Conservation (phyloP, 2,329 filamentous ascomycete species). For the Sphaerulina populicola region DNA sequence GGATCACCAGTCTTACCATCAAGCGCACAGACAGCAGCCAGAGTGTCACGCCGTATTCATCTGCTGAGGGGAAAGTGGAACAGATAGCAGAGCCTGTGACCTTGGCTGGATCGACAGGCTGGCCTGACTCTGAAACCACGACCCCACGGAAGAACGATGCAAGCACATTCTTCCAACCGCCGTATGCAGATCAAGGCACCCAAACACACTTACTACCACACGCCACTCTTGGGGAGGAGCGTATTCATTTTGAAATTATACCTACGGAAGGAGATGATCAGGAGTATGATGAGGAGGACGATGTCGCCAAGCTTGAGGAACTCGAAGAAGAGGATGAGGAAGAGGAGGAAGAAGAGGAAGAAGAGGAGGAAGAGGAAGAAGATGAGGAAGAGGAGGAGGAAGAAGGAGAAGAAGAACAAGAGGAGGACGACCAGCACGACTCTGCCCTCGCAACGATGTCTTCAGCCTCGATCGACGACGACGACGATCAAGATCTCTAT, state of each 20-base stretch:
- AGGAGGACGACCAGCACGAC: conserved; percentile 15
- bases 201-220: conserved; percentile 10
- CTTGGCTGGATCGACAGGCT: conserved; percentile 13
- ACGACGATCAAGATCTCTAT: conserved; percentile 14
- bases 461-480: conserved; percentile 12
- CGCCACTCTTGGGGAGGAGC: conserved; percentile 1
- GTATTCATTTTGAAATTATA: neutral
- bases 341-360: conserved; percentile 10
- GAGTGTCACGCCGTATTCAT: neutral
- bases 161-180: neutral
- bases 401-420: conserved; percentile 12
- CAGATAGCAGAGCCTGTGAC: conserved; percentile 8
- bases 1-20: conserved; percentile 26
- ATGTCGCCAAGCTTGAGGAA: neutral
- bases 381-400: neutral
- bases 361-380: conserved; percentile 4
- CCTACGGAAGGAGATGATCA: neutral
- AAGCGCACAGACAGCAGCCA: conserved; percentile 18
- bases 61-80: conserved; percentile 5
- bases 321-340: conserved; percentile 1
- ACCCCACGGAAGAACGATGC: neutral
- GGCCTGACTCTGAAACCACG: neutral
- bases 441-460: conserved; percentile 25
- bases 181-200: conserved; percentile 9
- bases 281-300: conserved; percentile 5